Base-by-base conservation (phyloP, 129 eudicot species). In the Flaveria robusta region DNA sequence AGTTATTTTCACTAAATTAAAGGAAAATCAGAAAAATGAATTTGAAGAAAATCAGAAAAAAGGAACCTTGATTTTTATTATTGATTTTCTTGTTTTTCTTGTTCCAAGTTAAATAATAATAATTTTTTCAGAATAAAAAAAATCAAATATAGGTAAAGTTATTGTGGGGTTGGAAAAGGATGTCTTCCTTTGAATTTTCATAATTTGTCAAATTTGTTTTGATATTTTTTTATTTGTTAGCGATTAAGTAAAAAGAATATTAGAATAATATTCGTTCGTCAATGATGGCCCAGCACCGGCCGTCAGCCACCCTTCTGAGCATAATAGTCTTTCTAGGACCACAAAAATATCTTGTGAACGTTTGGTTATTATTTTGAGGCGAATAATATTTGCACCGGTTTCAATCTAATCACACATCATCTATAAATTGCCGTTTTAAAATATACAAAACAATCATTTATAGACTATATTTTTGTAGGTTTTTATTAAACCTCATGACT, bases 111-210 rank as follows among this genome's bases (percentile, higher is more conserved):
- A 11, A 26, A 24, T 16, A 60, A 11, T 60, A 60, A 60, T 23
- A 22, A 4, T 60, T 1, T 26, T 26, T 23, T 23, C 65, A 20
- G 24, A n/a, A 69, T 14, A 50, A 13, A 70, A 13, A 70, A 8
- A 27, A 49, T 70, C 50, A 47, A 54, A 5, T 71, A 50, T 50
- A 26, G 55, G 42, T 19, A 34, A 31, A 54, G 50, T 34, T 29
- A 70, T 51, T 9, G 34, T n/a, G 50, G 47, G 31, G 51, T 34
- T 72, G 19, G 66, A 31, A 71, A 71, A 34, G 29, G 49, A 71
- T 18, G 34, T 71, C 47, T 37, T 71, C 14, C 10, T 52, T 71
- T 66, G 13, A 66, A 8, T 34, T 66, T 66, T 9, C 11, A 7
- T 50, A 16, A n/a, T 71, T 27, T 29, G 16, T 8, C 45, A 52